phyloP scores from a whole-genome alignment of 106 monocot genomes.

The Dioscorea dumetorum region DNA sequence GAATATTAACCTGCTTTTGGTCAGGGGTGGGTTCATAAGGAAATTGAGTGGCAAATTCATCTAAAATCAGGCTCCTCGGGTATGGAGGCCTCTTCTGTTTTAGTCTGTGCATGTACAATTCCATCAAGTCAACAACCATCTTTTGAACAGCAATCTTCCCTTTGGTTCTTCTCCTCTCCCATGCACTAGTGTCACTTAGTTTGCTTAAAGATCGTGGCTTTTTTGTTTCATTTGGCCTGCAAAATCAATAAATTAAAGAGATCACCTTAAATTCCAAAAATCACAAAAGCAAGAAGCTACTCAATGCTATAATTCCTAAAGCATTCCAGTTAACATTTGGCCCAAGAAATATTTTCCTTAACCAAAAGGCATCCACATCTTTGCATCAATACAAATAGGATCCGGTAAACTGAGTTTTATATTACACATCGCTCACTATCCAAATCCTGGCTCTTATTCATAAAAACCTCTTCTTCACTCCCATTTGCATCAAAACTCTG shows the following conservation, averaged over 20 bases:
- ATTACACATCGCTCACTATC: too few species aligned
- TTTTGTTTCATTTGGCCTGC: constrained; percentile 86
- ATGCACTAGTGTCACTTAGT: constrained; percentile 70
- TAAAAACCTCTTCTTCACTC: too few species aligned
- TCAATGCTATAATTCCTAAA: too few species aligned
- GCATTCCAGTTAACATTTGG: too few species aligned
- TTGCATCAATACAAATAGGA: too few species aligned
- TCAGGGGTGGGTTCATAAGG: constrained; percentile 88
- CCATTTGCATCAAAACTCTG: too few species aligned
- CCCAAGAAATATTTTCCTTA: too few species aligned
- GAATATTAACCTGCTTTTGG: constrained; percentile 65
- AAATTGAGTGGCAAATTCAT: constrained; percentile 74
- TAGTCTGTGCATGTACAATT: constrained; percentile 80
- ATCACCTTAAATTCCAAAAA: background rate
- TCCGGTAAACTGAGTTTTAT: too few species aligned
- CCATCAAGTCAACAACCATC: constrained; percentile 99
- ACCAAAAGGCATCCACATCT: too few species aligned
- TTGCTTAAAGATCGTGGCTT: constrained; percentile 87
- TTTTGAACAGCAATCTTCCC: constrained; percentile 96
- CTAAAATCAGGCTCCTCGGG: constrained; percentile 48
- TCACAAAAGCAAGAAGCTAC: too few species aligned
- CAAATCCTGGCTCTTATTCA: too few species aligned
- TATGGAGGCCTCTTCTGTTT: constrained; percentile 85
- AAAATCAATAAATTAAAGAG: constrained; percentile 17
- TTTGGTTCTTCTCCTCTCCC: constrained; percentile 86